A percentile compares a stretch with the other conserved stretches of the same genome.
phyloP scores from a whole-genome alignment of 495 filamentous ascomycete genomes.

The Neurospora pannonica region DNA sequence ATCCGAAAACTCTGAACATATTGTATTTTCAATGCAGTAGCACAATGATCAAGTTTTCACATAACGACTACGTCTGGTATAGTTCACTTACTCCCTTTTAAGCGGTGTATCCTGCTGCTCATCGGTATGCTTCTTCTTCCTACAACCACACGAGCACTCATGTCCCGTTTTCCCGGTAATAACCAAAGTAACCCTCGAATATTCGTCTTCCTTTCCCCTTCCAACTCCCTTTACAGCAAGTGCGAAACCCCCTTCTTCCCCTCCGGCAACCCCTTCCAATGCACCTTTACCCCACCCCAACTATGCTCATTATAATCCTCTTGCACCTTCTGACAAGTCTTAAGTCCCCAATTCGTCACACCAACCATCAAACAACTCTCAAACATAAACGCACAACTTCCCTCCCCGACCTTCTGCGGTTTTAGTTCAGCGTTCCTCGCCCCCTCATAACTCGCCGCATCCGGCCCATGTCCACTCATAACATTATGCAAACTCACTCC shows the following conservation, averaged over 20 bases:
- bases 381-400: conserved; percentile 59
- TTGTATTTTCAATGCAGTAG: neutral
- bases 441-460: conserved; percentile 56
- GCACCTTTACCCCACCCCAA: conserved; percentile 69
- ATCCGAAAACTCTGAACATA: neutral
- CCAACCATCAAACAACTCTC: conserved; percentile 76
- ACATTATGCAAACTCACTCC: conserved; percentile 50
- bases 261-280: conserved; percentile 47
- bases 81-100: neutral
- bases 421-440: conserved; percentile 45
- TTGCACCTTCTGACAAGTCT: conserved; percentile 77
- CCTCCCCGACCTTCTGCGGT: conserved; percentile 44
- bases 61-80: neutral
- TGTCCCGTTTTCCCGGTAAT: neutral
- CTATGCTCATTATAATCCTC: conserved; percentile 74
- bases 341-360: conserved; percentile 84
- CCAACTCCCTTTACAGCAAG: neutral
- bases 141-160: neutral
- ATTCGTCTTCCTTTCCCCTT: neutral
- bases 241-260: neutral
- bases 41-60: neutral
- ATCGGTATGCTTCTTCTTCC: neutral
- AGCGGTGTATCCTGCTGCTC: neutral
- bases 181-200: neutral
- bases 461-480: conserved; percentile 51